These are phyloP conservation scores for Berkeleyomyces basicola DNA, from an alignment of 2,329 filamentous ascomycete species.

Conservation along the genomic window DNA sequence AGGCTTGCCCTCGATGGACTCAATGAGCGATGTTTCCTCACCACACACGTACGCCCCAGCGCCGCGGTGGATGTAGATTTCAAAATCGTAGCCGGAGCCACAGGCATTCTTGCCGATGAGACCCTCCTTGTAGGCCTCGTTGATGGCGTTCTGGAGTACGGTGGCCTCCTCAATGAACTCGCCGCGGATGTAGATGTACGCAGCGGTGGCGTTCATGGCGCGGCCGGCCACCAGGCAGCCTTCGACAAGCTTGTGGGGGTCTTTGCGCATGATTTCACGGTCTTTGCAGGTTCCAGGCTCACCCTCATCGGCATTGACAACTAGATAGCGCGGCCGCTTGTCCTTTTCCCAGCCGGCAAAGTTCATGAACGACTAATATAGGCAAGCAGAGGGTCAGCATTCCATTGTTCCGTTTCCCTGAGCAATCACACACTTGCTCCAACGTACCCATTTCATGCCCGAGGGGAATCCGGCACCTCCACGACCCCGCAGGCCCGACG, in stretches of 20 bases:
- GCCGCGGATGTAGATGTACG: conserved; percentile 98
- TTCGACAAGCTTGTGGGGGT: conserved; percentile 96
- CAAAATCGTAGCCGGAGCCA: conserved; percentile 91
- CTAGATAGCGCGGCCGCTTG: conserved; percentile 82
- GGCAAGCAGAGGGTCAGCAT: not conserved
- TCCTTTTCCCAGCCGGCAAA: conserved; percentile 99
- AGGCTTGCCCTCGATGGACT: conserved; percentile 95
- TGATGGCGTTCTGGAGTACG: conserved; percentile 84
- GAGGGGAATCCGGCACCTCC: conserved; percentile 97
- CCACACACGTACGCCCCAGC: conserved; percentile 97
- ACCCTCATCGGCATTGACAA: conserved; percentile 97
- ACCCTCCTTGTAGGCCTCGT: conserved; percentile 90
- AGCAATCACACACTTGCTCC: not conserved
- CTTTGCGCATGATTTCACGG: conserved; percentile 99
- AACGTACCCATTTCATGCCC: conserved; percentile 90
- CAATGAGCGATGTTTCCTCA: conserved; percentile 94
- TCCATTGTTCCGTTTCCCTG: not conserved
- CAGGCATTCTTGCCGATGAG: conserved; percentile 98
- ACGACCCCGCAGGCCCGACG: conserved; percentile 84
- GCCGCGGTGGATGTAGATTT: conserved; percentile 90
- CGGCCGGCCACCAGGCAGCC: conserved; percentile 90
- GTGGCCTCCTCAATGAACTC: conserved; percentile 96
- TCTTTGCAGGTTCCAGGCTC: conserved; percentile 99
- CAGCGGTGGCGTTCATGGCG: conserved; percentile 96
- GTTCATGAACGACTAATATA: conserved; percentile 88